Evolutionary conservation across 352 stramenopile genomes (phyloP), one percentile per base, ranked within the genome.

Genomic region (Phytophthora pisi): DNA sequence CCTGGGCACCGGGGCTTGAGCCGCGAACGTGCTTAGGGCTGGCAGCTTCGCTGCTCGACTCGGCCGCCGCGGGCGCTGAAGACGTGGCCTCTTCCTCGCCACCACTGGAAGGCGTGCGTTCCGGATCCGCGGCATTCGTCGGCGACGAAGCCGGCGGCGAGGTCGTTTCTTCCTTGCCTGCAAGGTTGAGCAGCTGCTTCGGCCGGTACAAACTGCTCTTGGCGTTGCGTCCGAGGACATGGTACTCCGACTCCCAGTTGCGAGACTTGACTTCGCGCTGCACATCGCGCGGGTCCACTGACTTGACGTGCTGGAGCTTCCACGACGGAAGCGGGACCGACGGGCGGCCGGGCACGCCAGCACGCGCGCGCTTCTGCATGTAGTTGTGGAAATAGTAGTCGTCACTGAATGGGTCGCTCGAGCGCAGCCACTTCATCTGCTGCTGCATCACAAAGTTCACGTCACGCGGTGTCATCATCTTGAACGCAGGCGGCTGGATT

Each of bases 351-450:
- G 70, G 55, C 11, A 63, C 64, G 4, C 60, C 73, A 34, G 46
- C 53, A 13, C 84, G 82, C 38, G 77, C 71, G 13, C 86, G 82
- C 72, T 96, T 96, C 72, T 92, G 82, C 71, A 86, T 73, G 43
- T 84, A 91, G 62, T 94, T 94, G 71, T 94, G 83, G 61, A 92
- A 96, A 57, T 94, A 96, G 63, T 96, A 94, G 70, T 96, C 88
- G 63, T 96, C 88, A 66, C 86, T 96, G 70, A 94, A 96, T 51
- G 88, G 88, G 51, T 96, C 88, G 60, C 86, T 93, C n/a, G 77
- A 88, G 23, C 86, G 86, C 28, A 96, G 77, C 75, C 88, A 84
- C 79, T 96, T 96, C 81, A 91, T 86, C 55, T 93, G 86, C 59
- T 92, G 83, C 66, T 96, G 88, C 57, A 92, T 77, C 23, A 96